These are phyloP conservation scores for Ulmus americana DNA, from an alignment of 331 rosid species.

Conservation along the genomic window DNA sequence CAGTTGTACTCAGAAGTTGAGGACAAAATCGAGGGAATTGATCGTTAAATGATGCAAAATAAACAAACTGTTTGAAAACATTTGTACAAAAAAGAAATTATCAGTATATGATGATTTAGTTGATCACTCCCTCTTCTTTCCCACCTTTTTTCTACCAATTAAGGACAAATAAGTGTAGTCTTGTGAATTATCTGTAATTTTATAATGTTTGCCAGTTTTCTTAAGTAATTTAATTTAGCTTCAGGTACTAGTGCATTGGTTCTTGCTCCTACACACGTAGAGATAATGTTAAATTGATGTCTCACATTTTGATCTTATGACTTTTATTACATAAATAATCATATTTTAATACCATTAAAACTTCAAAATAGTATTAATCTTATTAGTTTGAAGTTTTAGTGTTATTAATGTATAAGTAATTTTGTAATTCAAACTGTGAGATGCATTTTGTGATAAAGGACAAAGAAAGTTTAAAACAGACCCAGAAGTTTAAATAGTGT, in stretches of 20 bases:
- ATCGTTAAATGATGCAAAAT: constrained; percentile 34
- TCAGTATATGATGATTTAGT: constrained; percentile 20
- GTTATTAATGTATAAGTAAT: too few relatives aligned
- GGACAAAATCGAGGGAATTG: constrained; percentile 82
- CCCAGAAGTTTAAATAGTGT: too few relatives aligned
- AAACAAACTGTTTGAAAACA: constrained; percentile 20
- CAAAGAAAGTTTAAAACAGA: too few relatives aligned
- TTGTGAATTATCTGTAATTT: constrained; percentile 20
- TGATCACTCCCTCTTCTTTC: background rate
- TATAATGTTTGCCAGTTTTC: constrained; percentile 24
- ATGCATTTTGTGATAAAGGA: too few relatives aligned
- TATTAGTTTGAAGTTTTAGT: too few relatives aligned
- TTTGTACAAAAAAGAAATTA: constrained; percentile 17
- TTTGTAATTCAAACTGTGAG: too few relatives aligned
- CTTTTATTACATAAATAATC: too few relatives aligned
- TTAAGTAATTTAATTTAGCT: constrained; percentile 29
- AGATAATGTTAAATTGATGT: too few relatives aligned
- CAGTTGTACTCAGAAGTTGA: constrained; percentile 78
- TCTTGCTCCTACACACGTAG: background rate
- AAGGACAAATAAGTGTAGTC: background rate
- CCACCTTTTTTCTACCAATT: too few relatives aligned
- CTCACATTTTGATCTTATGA: too few relatives aligned
- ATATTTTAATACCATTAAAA: too few relatives aligned
- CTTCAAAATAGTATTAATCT: too few relatives aligned
- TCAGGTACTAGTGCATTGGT: constrained; percentile 32